Base-by-base conservation (phyloP, 768 basidiomycete species). In the Neoboletus subvelutipes region DNA sequence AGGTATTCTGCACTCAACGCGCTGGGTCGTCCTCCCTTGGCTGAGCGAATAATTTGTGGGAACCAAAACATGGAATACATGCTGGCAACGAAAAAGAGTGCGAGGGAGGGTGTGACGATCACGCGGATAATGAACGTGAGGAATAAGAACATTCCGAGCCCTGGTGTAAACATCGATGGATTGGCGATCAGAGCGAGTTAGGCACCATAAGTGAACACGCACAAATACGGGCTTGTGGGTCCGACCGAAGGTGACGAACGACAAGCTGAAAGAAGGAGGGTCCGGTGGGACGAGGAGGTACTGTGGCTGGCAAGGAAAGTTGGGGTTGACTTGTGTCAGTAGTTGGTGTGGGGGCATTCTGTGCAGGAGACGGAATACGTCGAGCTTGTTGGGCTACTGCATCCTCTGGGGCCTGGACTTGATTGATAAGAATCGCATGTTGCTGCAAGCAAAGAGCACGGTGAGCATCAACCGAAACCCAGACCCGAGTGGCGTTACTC, bases 11-110 rank as follows among this genome's bases (percentile, higher is more conserved):
- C 77, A 9, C 80, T 76, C 42, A 96, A 67, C 1, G 87, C 88
- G 65, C 87, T 87, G 9, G 80, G 78, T 57, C 90, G 79, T 10
- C 87, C 88, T 24, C 90, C 81, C 22, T 81, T 80, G 17, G 80
- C 84, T 17, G 92, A 89, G 24, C 94, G 80, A 52, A 87, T 76
- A 47, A 97, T 92, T 71, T 95, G 94, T 4, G 91, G 87, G 5
- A 88, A 62, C 94, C 94, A 97, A 65, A 94, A 86, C 57, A 79
- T 79, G 7, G 87, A 87, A 71, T 95, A 93, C 54, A 91, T 80
- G 28, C 76, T 68, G 11, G 77, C 81, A 34, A 94, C 79, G 60
- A 89, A 84, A 18, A 87, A 60, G 63, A 90, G 76, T 9, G 86
- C 81, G 43, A 91, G 75, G 0, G 81, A 79, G 2, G 88, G 83